phyloP scores from a whole-genome alignment of 2,329 filamentous ascomycete genomes.

The Capronia coronata region DNA sequence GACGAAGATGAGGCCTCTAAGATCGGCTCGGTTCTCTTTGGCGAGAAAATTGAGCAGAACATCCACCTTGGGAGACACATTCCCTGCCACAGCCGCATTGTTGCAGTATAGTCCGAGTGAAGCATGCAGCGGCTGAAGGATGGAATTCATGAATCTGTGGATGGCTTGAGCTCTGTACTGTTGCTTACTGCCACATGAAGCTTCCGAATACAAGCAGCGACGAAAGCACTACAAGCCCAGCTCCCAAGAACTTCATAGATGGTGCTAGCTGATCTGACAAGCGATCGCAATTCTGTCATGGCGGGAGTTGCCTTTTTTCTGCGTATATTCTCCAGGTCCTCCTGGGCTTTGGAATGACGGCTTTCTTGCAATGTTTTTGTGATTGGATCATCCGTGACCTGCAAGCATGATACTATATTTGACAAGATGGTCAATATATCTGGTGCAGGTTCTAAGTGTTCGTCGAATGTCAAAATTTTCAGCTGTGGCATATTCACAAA shows the following conservation, averaged over 20 bases:
- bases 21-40: slow-evolving; percentile 42
- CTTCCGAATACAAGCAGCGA: slow-evolving; percentile 45
- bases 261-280: slow-evolving; percentile 47
- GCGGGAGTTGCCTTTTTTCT: slow-evolving; percentile 34
- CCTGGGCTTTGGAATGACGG: slow-evolving; percentile 30
- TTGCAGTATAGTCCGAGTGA: neutral
- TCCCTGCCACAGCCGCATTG: neutral
- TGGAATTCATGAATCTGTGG: slow-evolving; percentile 8
- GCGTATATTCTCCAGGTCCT: slow-evolving; percentile 30
- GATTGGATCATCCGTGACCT: slow-evolving; percentile 57
- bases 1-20: slow-evolving; percentile 60
- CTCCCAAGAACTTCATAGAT: slow-evolving; percentile 55
- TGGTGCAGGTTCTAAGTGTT: slow-evolving; percentile 11
- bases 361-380: slow-evolving; percentile 46
- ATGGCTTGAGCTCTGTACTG: neutral
- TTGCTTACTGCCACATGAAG: slow-evolving; percentile 22
- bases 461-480: slow-evolving; percentile 33
- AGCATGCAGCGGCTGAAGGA: slow-evolving; percentile 9
- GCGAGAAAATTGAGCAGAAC: slow-evolving; percentile 51
- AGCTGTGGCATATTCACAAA: slow-evolving; percentile 63
- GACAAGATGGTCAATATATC: slow-evolving; percentile 42
- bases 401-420: slow-evolving; percentile 40
- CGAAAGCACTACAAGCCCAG: slow-evolving; percentile 64
- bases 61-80: slow-evolving; percentile 45
- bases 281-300: slow-evolving; percentile 48